Percentiles rank a stretch among this genome's conserved stretches.
phyloP scores from a whole-genome alignment of 1,284 basidiomycete species.

The Trichosporon inkin region DNA sequence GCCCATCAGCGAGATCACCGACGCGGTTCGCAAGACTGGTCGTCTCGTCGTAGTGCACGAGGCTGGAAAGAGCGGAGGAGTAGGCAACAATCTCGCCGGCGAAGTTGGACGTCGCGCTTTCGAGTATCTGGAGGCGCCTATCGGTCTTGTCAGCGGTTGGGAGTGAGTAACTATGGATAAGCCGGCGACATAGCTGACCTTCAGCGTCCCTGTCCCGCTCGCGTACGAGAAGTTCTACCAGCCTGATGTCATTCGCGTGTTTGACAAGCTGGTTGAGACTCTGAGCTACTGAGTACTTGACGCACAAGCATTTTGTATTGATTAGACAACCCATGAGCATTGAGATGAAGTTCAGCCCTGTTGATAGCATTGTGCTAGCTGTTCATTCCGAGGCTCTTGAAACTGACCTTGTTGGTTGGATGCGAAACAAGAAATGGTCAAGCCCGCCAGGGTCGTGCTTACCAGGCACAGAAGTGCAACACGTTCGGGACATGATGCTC shows the following conservation, averaged over 20 bases:
- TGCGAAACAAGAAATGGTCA: not conserved
- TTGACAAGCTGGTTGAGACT: conserved; percentile 80
- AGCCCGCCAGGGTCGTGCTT: not conserved
- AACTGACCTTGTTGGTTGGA: not conserved
- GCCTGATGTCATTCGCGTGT: conserved; percentile 73
- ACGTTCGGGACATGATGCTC: not conserved
- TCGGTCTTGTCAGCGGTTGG: conserved; percentile 82
- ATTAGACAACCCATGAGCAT: not conserved
- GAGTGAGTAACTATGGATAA: conserved; percentile 62
- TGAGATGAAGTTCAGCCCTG: not conserved
- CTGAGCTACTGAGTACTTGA: conserved; percentile 59
- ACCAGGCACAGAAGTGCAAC: not conserved
- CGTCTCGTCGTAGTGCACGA: conserved; percentile 86
- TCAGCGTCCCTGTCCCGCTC: conserved; percentile 70
- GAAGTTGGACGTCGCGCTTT: conserved; percentile 83
- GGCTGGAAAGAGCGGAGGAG: conserved; percentile 75
- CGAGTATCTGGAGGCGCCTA: conserved; percentile 77
- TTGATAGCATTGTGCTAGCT: too few species aligned
- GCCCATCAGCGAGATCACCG: conserved; percentile 73
- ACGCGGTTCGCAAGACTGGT: conserved; percentile 76
- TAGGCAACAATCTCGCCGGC: conserved; percentile 80
- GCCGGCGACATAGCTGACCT: not conserved
- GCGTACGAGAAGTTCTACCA: conserved; percentile 87
- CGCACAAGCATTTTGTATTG: not conserved
- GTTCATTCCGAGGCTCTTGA: not conserved